A percentile compares a stretch with the other conserved stretches of the same genome.
phyloP scores from a whole-genome alignment of 1,284 basidiomycete genomes.

The Mycosarcoma maydis region DNA sequence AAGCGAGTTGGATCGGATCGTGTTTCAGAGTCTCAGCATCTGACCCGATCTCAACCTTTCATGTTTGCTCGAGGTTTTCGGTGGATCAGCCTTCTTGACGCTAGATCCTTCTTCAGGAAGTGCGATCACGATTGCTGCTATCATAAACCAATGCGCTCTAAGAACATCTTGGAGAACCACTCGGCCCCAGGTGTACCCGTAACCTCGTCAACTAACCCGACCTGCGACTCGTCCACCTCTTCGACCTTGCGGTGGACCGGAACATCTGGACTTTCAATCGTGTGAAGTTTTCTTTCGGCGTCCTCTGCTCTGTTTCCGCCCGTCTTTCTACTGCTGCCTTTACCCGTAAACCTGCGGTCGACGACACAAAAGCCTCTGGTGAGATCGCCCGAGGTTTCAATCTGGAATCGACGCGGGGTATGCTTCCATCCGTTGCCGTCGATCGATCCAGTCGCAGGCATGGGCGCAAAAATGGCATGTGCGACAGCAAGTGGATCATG shows the following conservation, averaged over 20 bases:
- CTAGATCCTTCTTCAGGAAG: too few species aligned
- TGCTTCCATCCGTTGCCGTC: conserved; percentile 38
- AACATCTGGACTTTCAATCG: conserved; percentile 26
- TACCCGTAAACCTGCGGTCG: conserved; percentile 42
- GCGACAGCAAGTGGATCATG: conserved; percentile 64
- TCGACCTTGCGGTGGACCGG: conserved; percentile 8
- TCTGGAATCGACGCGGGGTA: conserved; percentile 40
- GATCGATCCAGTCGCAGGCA: conserved; percentile 7
- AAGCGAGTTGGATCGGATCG: conserved; percentile 2
- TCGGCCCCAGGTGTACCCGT: conserved; percentile 46
- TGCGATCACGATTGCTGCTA: too few species aligned
- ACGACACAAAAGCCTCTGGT: conserved; percentile 63
- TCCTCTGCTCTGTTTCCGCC: conserved; percentile 42
- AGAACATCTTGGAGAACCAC: conserved; percentile 55
- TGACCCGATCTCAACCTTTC: neutral
- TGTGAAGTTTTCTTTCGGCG: conserved; percentile 13
- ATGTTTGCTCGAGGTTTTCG: too few species aligned
- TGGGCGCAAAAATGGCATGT: conserved; percentile 53
- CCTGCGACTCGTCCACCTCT: conserved; percentile 12
- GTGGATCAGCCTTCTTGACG: too few species aligned
- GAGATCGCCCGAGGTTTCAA: conserved; percentile 56
- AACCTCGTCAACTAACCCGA: conserved; percentile 47
- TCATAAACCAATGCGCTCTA: conserved; percentile 40
- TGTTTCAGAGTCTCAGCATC: neutral
- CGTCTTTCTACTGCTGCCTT: conserved; percentile 37